phyloP scores from a whole-genome alignment of 495 filamentous ascomycete species.

The Pyrenopolyporus hunteri region DNA sequence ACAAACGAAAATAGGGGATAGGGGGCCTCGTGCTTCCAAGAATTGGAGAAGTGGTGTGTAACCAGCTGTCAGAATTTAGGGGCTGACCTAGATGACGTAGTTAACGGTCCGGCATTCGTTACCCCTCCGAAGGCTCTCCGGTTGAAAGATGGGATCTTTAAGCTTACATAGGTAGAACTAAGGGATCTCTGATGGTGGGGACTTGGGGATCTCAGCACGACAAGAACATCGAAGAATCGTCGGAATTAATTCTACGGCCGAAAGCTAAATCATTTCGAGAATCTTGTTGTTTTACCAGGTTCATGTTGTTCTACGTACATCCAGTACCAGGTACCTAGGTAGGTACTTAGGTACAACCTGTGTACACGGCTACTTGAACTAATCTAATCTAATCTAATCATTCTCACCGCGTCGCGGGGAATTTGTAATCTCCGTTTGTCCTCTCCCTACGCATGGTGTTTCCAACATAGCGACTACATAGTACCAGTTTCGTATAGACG shows the following conservation, averaged over 20 bases:
- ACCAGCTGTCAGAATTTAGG: constrained; percentile 1
- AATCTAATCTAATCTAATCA: constrained; percentile 6
- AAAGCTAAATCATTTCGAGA: background rate
- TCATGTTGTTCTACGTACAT: background rate
- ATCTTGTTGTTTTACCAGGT: no score
- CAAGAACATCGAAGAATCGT: background rate
- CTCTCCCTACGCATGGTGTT: background rate
- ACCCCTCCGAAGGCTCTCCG: constrained; percentile 13
- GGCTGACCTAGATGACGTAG: constrained; percentile 24
- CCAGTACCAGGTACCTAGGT: background rate
- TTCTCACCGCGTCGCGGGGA: background rate
- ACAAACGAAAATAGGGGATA: constrained; percentile 4
- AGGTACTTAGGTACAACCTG: no score
- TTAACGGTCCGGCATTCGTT: background rate
- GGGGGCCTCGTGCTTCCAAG: no score
- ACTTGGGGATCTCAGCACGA: background rate
- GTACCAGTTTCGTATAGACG: no score
- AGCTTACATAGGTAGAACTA: no score
- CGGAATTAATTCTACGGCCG: constrained; percentile 21
- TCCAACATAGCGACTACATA: no score
- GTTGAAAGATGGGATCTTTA: background rate
- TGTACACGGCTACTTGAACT: background rate
- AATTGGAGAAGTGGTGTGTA: constrained; percentile 8
- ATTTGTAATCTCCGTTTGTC: no score
- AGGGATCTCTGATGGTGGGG: background rate